Conservation (phyloP, 2,329 filamentous ascomycete genomes). For the Xylariomycetidae sp. region DNA sequence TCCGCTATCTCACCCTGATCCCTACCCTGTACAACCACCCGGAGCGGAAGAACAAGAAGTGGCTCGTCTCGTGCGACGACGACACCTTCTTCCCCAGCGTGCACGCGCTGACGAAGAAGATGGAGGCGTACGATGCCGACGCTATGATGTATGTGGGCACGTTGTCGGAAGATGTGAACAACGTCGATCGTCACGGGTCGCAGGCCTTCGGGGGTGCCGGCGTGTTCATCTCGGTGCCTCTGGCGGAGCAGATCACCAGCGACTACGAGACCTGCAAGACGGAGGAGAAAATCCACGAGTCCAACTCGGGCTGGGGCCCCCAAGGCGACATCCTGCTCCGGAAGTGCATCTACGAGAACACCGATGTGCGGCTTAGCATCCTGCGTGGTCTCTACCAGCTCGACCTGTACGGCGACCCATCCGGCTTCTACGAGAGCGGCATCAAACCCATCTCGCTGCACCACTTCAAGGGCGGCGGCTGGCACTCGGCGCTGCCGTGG, state of each 20-base stretch:
- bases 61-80: conserved; percentile 60
- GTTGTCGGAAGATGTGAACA: conserved; percentile 57
- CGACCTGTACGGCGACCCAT: conserved; percentile 55
- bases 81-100: conserved; percentile 63
- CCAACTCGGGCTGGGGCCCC: conserved; percentile 55
- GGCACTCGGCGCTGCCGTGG: conserved; percentile 50
- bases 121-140: conserved; percentile 47
- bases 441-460: conserved; percentile 57
- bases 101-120: conserved; percentile 45
- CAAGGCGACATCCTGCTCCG: conserved; percentile 58
- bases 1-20: conserved; percentile 52
- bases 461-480: conserved; percentile 59
- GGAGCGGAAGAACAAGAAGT: conserved; percentile 45
- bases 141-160: conserved; percentile 56
- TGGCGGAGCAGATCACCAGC: conserved; percentile 41
- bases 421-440: conserved; percentile 60
- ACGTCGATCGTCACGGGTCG: conserved; percentile 55
- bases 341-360: conserved; percentile 61
- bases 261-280: conserved; percentile 42
- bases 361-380: conserved; percentile 51
- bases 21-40: conserved; percentile 50
- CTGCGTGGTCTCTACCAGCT: conserved; percentile 57
- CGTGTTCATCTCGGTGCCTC: conserved; percentile 53
- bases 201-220: conserved; percentile 62
- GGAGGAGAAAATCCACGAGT: conserved; percentile 46